Conservation (phyloP, 2,329 filamentous ascomycete genomes). For the Diplodia sapinea region DNA sequence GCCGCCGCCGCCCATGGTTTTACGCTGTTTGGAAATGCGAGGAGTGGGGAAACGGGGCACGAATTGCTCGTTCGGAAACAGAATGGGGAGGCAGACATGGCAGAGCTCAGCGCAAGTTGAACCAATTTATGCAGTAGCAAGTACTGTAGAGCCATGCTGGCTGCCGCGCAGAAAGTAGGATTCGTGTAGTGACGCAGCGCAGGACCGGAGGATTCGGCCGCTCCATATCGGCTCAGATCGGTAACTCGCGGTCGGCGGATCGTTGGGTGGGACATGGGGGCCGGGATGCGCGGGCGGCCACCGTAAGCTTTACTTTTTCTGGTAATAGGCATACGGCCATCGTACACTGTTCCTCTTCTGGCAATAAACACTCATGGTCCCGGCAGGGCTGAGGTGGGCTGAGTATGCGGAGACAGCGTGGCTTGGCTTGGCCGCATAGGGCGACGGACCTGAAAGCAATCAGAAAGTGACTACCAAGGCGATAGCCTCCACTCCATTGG, state of each 20-base stretch:
- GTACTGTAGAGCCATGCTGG: accelerated
- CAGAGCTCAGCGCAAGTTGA: neutral
- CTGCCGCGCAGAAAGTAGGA: neutral
- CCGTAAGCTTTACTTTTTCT: neutral
- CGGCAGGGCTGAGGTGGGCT: neutral
- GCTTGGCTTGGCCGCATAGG: no score
- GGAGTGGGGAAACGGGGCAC: neutral
- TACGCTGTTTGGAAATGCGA: no score
- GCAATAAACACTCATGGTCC: no score
- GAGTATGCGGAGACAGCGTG: no score
- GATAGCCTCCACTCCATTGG: no score
- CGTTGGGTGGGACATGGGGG: neutral
- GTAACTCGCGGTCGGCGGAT: neutral
- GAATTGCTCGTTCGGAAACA: neutral
- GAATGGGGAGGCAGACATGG: neutral
- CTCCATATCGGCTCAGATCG: constrained; percentile 1
- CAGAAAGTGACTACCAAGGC: no score
- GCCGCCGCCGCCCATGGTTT: neutral
- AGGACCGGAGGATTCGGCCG: neutral
- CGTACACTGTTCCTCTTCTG: no score
- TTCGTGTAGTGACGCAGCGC: neutral
- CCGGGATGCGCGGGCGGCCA: neutral
- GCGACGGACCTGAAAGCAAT: no score
- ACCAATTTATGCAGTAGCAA: neutral
- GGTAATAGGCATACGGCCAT: no score